These are phyloP conservation scores for Fomitopsis serialis DNA, from an alignment of 768 basidiomycete genomes.

Conservation along the genomic window DNA sequence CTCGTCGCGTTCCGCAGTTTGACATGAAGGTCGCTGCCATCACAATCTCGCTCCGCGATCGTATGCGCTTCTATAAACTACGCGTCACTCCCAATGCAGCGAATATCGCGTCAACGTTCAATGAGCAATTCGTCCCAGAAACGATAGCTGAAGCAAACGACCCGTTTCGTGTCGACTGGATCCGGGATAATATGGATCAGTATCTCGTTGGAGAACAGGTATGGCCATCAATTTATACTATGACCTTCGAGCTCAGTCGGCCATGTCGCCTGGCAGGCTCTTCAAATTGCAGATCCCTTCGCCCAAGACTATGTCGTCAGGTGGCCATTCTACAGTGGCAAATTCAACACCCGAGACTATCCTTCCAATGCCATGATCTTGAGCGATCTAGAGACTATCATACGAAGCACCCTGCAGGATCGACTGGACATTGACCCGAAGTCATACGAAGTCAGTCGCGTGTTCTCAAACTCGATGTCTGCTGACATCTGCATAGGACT, in stretches of 20 bases:
- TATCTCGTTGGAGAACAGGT: conserved; percentile 72
- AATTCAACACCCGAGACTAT: conserved; percentile 82
- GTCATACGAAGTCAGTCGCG: conserved; percentile 54
- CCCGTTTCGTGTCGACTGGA: conserved; percentile 82
- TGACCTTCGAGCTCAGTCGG: too few species aligned
- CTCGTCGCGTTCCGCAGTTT: conserved; percentile 40
- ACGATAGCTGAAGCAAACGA: conserved; percentile 84
- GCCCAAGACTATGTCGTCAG: conserved; percentile 65
- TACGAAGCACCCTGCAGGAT: conserved; percentile 55
- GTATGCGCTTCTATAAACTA: conserved; percentile 85
- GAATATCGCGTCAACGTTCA: conserved; percentile 70
- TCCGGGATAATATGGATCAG: conserved; percentile 47
- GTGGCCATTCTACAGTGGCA: conserved; percentile 78
- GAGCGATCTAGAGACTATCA: conserved; percentile 72
- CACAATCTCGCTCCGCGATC: conserved; percentile 65
- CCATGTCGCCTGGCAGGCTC: too few species aligned
- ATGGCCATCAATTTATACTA: too few species aligned
- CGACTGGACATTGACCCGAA: conserved; percentile 46
- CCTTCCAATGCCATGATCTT: conserved; percentile 61
- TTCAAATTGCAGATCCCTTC: conserved; percentile 65
- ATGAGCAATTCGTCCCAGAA: conserved; percentile 80
- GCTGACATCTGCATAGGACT: conserved; percentile 48
- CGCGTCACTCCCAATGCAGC: conserved; percentile 68
- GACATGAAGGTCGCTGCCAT: conserved; percentile 72
- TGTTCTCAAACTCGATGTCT: neutral